Conservation (phyloP, 164 flowering plant species). For the Kingdonia uniflora region DNA sequence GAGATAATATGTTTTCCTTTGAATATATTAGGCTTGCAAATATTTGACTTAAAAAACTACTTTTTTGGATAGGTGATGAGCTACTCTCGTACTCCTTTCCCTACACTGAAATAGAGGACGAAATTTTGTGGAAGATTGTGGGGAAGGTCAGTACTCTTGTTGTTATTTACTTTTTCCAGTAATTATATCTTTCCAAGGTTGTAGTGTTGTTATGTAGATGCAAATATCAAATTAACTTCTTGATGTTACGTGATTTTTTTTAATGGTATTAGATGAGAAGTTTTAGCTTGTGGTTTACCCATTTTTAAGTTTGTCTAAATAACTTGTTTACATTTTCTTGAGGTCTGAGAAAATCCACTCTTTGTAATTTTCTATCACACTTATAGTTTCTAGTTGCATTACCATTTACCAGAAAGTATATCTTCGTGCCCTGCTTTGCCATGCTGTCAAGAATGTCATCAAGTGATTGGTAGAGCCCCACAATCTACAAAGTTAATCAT, state of each 20-base stretch:
- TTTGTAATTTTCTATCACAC: too few relatives aligned
- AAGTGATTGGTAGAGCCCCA: conserved; percentile 87
- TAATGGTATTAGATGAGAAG: too few relatives aligned
- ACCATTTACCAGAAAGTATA: too few relatives aligned
- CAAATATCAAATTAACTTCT: too few relatives aligned
- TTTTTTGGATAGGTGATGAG: conserved; percentile 42
- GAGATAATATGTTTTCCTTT: background rate
- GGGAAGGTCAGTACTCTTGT: conserved; percentile 50
- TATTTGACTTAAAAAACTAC: background rate
- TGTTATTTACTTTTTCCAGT: background rate
- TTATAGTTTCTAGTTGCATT: too few relatives aligned
- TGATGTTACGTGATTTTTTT: too few relatives aligned
- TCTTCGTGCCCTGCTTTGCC: conserved; percentile 83
- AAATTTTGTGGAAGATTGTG: conserved; percentile 63
- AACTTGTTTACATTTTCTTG: too few relatives aligned
- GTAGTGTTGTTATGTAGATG: too few relatives aligned
- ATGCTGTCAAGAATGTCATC: conserved; percentile 82
- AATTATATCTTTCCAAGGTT: too few relatives aligned
- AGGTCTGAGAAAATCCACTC: too few relatives aligned
- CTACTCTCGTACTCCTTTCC: conserved; percentile 73
- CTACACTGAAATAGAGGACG: conserved; percentile 55
- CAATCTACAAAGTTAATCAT: conserved; percentile 42
- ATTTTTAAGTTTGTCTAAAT: too few relatives aligned
- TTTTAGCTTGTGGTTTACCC: too few relatives aligned
- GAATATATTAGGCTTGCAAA: background rate